A percentile compares a stretch with the other conserved stretches of the same genome.
Evolutionary conservation across 805 yeast species (phyloP).

Genomic region (Soucietia sequanensis): DNA sequence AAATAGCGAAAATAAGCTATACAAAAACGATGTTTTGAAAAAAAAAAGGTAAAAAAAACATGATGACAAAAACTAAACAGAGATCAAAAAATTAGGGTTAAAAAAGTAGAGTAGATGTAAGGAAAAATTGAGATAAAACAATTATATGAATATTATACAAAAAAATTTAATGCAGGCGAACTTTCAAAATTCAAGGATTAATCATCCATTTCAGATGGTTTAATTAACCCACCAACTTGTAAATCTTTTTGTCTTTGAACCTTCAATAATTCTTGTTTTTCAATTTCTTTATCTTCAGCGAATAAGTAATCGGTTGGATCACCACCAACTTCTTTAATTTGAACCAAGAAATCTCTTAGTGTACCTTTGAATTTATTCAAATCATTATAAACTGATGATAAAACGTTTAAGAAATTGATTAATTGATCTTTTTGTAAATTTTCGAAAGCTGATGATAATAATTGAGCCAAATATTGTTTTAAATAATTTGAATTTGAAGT

Average conservation of each 20-base stretch:
- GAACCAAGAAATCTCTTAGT: slow-evolving; percentile 92
- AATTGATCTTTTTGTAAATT: slow-evolving; percentile 85
- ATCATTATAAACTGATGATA: slow-evolving; percentile 72
- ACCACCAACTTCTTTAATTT: slow-evolving; percentile 93
- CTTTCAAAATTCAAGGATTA: too few relatives aligned
- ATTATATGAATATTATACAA: too few relatives aligned
- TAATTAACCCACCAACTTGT: slow-evolving; percentile 88
- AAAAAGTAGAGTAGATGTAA: too few relatives aligned
- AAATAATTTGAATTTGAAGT: slow-evolving; percentile 77
- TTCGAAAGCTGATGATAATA: slow-evolving; percentile 87
- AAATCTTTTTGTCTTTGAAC: slow-evolving; percentile 78
- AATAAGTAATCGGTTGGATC: slow-evolving; percentile 91
- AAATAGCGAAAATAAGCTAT: too few relatives aligned
- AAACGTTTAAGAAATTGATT: slow-evolving; percentile 72
- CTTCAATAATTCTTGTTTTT: slow-evolving; percentile 64
- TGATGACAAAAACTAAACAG: too few relatives aligned
- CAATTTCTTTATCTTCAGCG: slow-evolving; percentile 88
- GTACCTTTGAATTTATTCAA: slow-evolving; percentile 75
- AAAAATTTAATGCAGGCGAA: too few relatives aligned
- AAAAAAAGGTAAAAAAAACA: too few relatives aligned
- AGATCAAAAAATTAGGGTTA: too few relatives aligned
- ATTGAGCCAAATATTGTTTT: slow-evolving; percentile 76
- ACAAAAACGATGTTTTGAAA: too few relatives aligned
- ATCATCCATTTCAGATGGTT: slow-evolving; percentile 93
- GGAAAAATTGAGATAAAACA: too few relatives aligned